A percentile compares a stretch with the other conserved stretches of the same genome.
Conservation (phyloP, 1,284 basidiomycete genomes). For the Megacollybia platyphylla region DNA sequence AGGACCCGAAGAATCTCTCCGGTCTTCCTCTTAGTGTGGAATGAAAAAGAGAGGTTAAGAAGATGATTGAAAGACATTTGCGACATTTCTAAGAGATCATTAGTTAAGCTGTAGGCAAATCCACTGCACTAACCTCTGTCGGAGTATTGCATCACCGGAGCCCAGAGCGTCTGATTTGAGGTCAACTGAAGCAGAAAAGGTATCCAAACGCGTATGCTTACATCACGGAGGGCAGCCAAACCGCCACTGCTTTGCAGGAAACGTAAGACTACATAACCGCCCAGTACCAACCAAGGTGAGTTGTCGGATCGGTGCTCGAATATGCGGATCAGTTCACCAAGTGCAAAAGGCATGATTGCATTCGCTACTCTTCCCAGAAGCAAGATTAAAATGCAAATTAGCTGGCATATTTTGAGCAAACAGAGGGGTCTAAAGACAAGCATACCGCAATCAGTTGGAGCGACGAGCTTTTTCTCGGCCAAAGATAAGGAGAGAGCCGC, state of each 20-base stretch:
- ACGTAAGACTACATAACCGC: constrained; percentile 48
- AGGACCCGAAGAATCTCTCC: constrained; percentile 76
- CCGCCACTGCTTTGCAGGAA: constrained; percentile 65
- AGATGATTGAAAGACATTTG: constrained; percentile 71
- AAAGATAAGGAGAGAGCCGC: constrained; percentile 67
- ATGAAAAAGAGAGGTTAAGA: constrained; percentile 75
- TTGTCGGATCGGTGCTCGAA: constrained; percentile 33
- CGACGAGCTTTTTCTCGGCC: constrained; percentile 55
- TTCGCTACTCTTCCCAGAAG: constrained; percentile 69
- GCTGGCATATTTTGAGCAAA: constrained; percentile 18
- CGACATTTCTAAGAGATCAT: constrained; percentile 48
- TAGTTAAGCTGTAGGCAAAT: background rate
- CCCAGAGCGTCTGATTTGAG: constrained; percentile 46
- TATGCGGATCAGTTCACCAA: constrained; percentile 54
- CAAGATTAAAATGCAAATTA: constrained; percentile 55
- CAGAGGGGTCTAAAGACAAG: constrained; percentile 6
- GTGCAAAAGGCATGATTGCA: constrained; percentile 56
- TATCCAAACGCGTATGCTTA: constrained; percentile 18
- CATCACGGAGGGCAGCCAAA: constrained; percentile 55
- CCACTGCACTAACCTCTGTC: constrained; percentile 35
- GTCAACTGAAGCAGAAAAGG: background rate
- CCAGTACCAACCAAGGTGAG: constrained; percentile 53
- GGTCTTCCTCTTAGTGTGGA: constrained; percentile 71
- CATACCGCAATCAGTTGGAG: constrained; percentile 65
- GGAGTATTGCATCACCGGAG: constrained; percentile 81